Conservation (phyloP, 306 rosid species). For the Nissolia schottii region DNA sequence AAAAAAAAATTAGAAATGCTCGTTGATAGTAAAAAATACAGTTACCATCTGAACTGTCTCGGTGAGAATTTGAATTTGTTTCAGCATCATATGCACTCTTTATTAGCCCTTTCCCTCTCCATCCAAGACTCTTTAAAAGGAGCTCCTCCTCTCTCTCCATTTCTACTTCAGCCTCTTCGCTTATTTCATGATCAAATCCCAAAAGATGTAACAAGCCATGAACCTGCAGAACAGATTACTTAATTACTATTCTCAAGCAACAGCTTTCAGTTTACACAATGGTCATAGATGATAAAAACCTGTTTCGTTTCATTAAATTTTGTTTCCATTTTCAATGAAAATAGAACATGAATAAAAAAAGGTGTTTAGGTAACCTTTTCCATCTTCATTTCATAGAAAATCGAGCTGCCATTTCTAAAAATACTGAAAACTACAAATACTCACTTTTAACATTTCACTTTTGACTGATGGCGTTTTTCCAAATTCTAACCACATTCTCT, state of each 20-base stretch:
- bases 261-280: constrained; percentile 18
- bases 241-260: constrained; percentile 18
- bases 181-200: constrained; percentile 89
- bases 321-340: not conserved
- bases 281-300: not conserved
- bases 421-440: not conserved
- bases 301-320: not conserved
- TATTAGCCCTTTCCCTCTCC: constrained; percentile 90
- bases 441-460: not conserved
- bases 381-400: not conserved
- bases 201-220: constrained; percentile 93
- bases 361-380: not conserved
- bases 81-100: constrained; percentile 62
- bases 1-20: not conserved
- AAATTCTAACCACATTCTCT: not conserved
- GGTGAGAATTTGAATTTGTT: constrained; percentile 34
- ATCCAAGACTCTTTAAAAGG: constrained; percentile 67
- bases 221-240: constrained; percentile 41
- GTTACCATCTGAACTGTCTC: constrained; percentile 31
- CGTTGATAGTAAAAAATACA: not conserved
- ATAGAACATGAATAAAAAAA: not conserved
- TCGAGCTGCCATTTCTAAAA: not conserved
- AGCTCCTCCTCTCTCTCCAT: constrained; percentile 88
- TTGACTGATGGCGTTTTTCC: not conserved
- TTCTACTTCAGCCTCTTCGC: constrained; percentile 80